Conservation (phyloP, 441 rosid genomes). For the Pelargonium citronellum region DNA sequence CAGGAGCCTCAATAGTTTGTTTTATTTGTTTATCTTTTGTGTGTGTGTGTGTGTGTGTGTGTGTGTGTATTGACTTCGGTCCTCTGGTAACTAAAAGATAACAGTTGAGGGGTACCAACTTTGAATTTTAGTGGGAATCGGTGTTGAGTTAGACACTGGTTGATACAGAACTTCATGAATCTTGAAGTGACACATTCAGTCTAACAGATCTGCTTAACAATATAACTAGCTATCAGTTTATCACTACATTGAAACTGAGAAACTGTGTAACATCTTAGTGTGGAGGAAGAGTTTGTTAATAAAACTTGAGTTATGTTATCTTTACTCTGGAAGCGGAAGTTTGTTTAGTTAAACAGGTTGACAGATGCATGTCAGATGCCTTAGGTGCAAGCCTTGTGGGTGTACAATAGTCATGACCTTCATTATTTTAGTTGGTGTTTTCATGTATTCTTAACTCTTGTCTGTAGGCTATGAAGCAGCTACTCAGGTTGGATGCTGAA, state of each 20-base stretch:
- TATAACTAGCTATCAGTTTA: too few species aligned
- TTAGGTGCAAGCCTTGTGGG: not conserved
- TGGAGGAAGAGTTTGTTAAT: not conserved
- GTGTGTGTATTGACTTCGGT: not conserved
- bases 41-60: not conserved
- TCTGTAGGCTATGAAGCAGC: constrained; percentile 78
- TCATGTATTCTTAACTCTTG: constrained; percentile 5
- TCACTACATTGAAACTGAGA: too few species aligned
- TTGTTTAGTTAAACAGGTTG: not conserved
- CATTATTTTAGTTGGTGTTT: not conserved
- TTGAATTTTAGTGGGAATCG: not conserved
- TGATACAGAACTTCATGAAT: not conserved
- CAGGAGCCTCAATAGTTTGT: not conserved
- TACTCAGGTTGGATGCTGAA: constrained; percentile 83
- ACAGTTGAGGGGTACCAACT: not conserved
- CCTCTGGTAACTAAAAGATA: not conserved
- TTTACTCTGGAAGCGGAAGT: constrained; percentile 6
- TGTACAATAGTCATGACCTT: not conserved
- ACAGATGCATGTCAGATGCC: not conserved
- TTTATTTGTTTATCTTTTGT: not conserved
- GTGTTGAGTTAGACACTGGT: not conserved
- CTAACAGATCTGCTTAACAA: too few species aligned
- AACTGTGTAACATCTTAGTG: not conserved
- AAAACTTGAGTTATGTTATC: not conserved
- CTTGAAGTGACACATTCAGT: too few species aligned